A percentile compares a stretch with the other conserved stretches of the same genome.
Evolutionary conservation across 2,329 filamentous ascomycete species (phyloP).

Genomic region (Aspergillus sp.): DNA sequence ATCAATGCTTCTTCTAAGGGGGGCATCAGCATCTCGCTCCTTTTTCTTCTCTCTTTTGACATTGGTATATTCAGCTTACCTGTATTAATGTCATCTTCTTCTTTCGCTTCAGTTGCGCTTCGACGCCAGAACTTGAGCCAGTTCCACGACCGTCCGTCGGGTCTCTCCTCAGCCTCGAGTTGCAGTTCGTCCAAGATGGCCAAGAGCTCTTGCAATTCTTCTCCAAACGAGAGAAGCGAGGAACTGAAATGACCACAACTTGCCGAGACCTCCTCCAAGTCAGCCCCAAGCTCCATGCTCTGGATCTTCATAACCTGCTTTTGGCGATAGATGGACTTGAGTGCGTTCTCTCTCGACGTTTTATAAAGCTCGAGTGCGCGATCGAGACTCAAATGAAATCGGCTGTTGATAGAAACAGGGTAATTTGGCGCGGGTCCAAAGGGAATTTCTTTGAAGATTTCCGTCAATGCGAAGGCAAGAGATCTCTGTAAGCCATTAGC

Average conservation of each 20-base stretch:
- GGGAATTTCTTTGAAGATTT: constrained; percentile 79
- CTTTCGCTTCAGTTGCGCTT: constrained; percentile 7
- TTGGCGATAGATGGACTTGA: constrained; percentile 70
- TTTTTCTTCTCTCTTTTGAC: not conserved
- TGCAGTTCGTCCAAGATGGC: constrained; percentile 80
- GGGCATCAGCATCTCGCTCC: constrained; percentile 1
- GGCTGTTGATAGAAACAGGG: constrained; percentile 65
- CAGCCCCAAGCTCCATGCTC: constrained; percentile 71
- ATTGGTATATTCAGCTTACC: constrained; percentile 11
- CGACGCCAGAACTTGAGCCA: constrained; percentile 74
- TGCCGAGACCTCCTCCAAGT: constrained; percentile 95
- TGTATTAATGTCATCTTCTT: constrained; percentile 19
- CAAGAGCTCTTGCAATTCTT: constrained; percentile 77
- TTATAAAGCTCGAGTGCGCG: constrained; percentile 77
- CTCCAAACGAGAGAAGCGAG: constrained; percentile 79
- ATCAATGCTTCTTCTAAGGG: constrained; percentile 7
- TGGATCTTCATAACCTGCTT: constrained; percentile 63
- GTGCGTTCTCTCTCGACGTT: constrained; percentile 62
- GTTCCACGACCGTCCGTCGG: constrained; percentile 61
- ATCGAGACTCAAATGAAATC: constrained; percentile 69
- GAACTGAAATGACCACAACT: constrained; percentile 96
- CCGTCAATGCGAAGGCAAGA: constrained; percentile 79
- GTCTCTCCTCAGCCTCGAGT: constrained; percentile 53
- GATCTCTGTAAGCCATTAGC: constrained; percentile 54
- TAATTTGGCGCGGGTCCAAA: constrained; percentile 63